A percentile compares a stretch with the other conserved stretches of the same genome.
phyloP scores from a whole-genome alignment of 805 yeast species.

The Myxozyma kluyveri region DNA sequence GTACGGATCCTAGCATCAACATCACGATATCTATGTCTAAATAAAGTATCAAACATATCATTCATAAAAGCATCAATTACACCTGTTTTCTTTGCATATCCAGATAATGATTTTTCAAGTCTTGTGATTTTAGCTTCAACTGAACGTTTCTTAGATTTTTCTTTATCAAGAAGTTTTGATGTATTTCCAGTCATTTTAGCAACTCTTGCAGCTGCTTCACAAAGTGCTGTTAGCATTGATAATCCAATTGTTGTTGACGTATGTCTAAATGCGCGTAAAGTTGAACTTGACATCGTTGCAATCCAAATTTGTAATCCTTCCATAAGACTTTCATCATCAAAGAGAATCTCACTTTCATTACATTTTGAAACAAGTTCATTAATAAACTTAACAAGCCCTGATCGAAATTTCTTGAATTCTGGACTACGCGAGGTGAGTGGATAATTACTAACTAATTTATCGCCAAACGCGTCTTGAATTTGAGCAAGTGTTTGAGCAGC shows the following conservation, averaged over 20 bases:
- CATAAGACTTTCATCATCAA: conserved; percentile 45
- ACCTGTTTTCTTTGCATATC: conserved; percentile 51
- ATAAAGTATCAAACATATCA: conserved; percentile 65
- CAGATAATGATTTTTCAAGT: conserved; percentile 46
- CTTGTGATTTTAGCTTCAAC: conserved; percentile 35
- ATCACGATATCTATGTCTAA: conserved; percentile 77
- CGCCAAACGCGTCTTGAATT: conserved; percentile 48
- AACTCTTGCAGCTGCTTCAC: conserved; percentile 46
- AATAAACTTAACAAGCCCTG: conserved; percentile 57
- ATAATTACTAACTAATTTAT: conserved; percentile 60
- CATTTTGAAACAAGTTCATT: conserved; percentile 50
- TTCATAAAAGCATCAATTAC: conserved; percentile 56
- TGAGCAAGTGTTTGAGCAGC: conserved; percentile 73
- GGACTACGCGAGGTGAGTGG: conserved; percentile 58
- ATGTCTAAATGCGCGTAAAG: conserved; percentile 67
- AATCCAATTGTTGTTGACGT: conserved; percentile 61
- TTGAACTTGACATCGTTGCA: conserved; percentile 64
- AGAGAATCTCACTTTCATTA: conserved; percentile 62
- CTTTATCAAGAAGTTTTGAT: conserved; percentile 41
- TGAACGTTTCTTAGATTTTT: conserved; percentile 37
- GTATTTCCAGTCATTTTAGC: conserved; percentile 42
- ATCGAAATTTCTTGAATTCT: conserved; percentile 49
- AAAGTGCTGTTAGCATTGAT: conserved; percentile 58
- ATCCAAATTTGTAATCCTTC: conserved; percentile 71
- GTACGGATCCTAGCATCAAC: conserved; percentile 67